Percentiles rank a stretch among this genome's conserved stretches.
phyloP scores from a whole-genome alignment of 2,329 filamentous ascomycete genomes.

The Scedosporium minutisporum region DNA sequence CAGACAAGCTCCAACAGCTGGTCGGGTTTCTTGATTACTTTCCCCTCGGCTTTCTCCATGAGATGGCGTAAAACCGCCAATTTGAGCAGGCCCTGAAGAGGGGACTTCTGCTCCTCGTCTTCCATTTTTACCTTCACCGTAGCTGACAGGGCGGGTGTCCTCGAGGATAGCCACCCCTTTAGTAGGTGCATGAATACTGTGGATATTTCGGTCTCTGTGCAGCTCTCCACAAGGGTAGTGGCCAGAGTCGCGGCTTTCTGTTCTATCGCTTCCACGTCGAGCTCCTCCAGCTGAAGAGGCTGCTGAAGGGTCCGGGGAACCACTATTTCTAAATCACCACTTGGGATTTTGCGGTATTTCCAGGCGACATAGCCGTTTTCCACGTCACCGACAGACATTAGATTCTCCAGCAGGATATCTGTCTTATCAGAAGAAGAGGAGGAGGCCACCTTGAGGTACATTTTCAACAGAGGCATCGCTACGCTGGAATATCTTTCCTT shows the following conservation, averaged over 20 bases:
- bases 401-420: slow-evolving; percentile 36
- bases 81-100: slow-evolving; percentile 41
- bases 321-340: slow-evolving; percentile 43
- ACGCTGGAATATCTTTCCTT: slow-evolving; percentile 32
- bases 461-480: slow-evolving; percentile 41
- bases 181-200: slow-evolving; percentile 52
- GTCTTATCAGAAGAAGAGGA: slow-evolving; percentile 42
- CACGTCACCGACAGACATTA: slow-evolving; percentile 44
- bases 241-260: slow-evolving; percentile 38
- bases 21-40: slow-evolving; percentile 52
- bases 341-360: slow-evolving; percentile 36
- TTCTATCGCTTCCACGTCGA: slow-evolving; percentile 36
- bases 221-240: slow-evolving; percentile 36
- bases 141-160: slow-evolving; percentile 15
- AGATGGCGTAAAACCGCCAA: slow-evolving; percentile 56
- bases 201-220: slow-evolving; percentile 46
- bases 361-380: slow-evolving; percentile 29
- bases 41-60: slow-evolving; percentile 52
- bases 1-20: slow-evolving; percentile 55
- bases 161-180: slow-evolving; percentile 41
- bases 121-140: slow-evolving; percentile 18
- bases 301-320: slow-evolving; percentile 13
- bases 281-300: slow-evolving; percentile 10
- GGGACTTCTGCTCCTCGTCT: slow-evolving; percentile 25
- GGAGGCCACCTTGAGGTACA: slow-evolving; percentile 48